phyloP scores from a whole-genome alignment of 768 basidiomycete species.

The Tylopilus subfusipes region DNA sequence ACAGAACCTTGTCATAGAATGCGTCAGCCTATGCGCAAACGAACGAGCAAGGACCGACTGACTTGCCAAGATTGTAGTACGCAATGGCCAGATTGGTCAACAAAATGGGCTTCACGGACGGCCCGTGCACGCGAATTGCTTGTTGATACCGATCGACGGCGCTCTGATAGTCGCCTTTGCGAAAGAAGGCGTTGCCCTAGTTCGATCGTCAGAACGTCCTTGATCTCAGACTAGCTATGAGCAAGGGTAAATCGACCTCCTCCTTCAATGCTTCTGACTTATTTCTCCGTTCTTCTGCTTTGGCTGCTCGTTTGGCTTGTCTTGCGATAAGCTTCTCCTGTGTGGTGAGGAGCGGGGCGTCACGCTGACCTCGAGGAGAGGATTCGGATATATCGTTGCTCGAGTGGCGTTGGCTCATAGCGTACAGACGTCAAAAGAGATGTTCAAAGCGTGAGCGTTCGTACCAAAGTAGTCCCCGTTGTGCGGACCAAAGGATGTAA shows the following conservation, averaged over 20 bases:
- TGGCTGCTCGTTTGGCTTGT: slow-evolving; percentile 11
- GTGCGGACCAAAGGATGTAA: not conserved
- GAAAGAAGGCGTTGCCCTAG: slow-evolving; percentile 43
- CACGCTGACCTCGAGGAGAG: not conserved
- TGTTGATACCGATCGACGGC: slow-evolving; percentile 36
- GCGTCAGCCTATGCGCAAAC: not conserved
- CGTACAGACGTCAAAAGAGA: too few species aligned
- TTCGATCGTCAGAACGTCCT: slow-evolving; percentile 8
- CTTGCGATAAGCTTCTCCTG: slow-evolving; percentile 1
- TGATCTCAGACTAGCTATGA: not conserved
- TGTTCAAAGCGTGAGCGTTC: not conserved
- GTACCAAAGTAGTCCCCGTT: not conserved
- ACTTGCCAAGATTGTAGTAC: slow-evolving; percentile 41
- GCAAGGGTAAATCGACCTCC: slow-evolving; percentile 12
- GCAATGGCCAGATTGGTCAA: slow-evolving; percentile 42
- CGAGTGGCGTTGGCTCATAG: not conserved
- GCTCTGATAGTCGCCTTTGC: slow-evolving; percentile 35
- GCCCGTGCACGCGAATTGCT: slow-evolving; percentile 37
- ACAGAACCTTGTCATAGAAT: slow-evolving; percentile 10
- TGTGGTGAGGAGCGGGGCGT: not conserved
- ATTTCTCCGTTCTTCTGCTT: slow-evolving; percentile 10
- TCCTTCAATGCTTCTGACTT: slow-evolving; percentile 27
- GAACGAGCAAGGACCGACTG: not conserved
- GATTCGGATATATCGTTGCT: not conserved
- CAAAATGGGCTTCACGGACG: slow-evolving; percentile 30